Evolutionary conservation across 768 basidiomycete species (phyloP).

Genomic region (Sarcodon aspratus): DNA sequence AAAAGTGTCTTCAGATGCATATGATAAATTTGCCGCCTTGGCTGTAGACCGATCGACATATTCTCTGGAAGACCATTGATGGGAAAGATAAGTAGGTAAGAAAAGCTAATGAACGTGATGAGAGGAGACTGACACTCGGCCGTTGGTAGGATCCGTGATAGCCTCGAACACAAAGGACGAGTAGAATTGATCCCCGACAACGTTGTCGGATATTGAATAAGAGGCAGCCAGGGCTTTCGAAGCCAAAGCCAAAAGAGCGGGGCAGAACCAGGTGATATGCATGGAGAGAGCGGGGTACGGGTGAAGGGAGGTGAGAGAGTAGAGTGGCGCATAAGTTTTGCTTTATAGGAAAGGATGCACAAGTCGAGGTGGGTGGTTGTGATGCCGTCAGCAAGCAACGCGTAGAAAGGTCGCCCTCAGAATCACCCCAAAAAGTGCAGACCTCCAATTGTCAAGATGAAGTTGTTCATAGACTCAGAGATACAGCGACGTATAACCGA

Average conservation of each 20-base stretch:
- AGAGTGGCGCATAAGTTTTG: neutral
- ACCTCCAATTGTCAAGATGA: no score
- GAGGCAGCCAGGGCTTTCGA: conserved; percentile 9
- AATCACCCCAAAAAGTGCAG: no score
- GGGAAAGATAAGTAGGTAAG: neutral
- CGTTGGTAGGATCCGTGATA: conserved; percentile 52
- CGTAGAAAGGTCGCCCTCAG: no score
- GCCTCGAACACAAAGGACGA: conserved; percentile 36
- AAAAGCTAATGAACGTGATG: neutral
- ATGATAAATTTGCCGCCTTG: conserved; percentile 42
- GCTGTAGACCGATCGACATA: conserved; percentile 40
- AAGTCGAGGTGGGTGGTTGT: no score
- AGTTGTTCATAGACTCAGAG: no score
- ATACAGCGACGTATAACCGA: no score
- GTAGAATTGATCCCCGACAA: conserved; percentile 27
- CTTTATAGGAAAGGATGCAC: no score
- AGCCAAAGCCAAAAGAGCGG: neutral
- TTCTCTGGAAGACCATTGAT: conserved; percentile 15
- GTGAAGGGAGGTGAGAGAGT: neutral
- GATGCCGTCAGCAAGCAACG: no score
- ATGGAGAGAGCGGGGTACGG: neutral
- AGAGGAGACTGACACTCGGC: conserved; percentile 40
- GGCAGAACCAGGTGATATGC: neutral
- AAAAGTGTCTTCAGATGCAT: conserved; percentile 37
- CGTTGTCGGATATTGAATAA: conserved; percentile 10